Evolutionary conservation across 352 stramenopile genomes (phyloP).

Genomic region (Elongisporangium prolatum): DNA sequence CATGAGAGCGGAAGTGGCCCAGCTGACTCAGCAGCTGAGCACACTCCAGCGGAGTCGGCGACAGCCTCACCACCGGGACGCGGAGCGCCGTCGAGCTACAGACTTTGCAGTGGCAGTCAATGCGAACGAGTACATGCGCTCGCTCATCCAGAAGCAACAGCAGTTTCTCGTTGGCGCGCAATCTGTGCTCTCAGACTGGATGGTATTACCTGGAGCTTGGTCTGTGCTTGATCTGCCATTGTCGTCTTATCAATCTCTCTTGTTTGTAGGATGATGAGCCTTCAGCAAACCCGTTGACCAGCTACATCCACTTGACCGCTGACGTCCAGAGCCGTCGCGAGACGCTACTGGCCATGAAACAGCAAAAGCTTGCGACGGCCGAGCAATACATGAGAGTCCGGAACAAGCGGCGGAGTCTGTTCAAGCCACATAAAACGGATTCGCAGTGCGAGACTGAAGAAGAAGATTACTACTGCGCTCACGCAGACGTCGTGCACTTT

Average conservation of each 20-base stretch:
- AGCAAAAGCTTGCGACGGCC: conserved; percentile 28
- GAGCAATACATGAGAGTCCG: conserved; percentile 25
- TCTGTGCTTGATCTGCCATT: too few relatives aligned
- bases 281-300: conserved; percentile 21
- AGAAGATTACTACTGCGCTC: conserved; percentile 22
- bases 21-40: not conserved
- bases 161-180: not conserved
- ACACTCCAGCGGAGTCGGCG: not conserved
- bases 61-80: not conserved
- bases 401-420: conserved; percentile 25
- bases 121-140: not conserved
- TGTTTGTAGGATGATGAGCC: not conserved
- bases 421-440: conserved; percentile 24
- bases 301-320: conserved; percentile 30
- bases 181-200: not conserved
- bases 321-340: conserved; percentile 23
- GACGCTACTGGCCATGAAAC: conserved; percentile 31
- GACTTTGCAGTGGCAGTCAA: not conserved
- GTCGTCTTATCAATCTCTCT: too few relatives aligned
- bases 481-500: not conserved
- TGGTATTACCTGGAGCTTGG: too few relatives aligned
- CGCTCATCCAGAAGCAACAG: not conserved
- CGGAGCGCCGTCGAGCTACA: not conserved
- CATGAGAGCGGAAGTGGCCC: not conserved
- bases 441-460: conserved; percentile 25